Conservation (phyloP, 345 rosid species). For the Sonneratia alba region DNA sequence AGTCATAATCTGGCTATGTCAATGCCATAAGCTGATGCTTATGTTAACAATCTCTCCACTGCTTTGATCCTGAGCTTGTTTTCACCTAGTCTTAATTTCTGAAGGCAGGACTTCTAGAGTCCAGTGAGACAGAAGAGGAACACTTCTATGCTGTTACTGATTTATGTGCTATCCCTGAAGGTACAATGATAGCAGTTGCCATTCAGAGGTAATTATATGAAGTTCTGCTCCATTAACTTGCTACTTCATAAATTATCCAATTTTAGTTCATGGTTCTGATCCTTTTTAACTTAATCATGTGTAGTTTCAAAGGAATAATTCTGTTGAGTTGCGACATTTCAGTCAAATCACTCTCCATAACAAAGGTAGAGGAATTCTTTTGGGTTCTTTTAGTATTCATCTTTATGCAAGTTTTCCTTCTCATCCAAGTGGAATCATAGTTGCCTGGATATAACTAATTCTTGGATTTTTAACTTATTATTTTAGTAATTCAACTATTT, state of each 20-base stretch:
- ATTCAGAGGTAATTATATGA: slow-evolving; percentile 48
- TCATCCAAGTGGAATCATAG: too few species aligned
- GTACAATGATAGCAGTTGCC: slow-evolving; percentile 54
- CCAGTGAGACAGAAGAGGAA: slow-evolving; percentile 32
- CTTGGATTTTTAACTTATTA: slow-evolving; percentile 10
- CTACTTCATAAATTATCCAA: background rate
- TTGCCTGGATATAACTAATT: too few species aligned
- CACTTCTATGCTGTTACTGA: slow-evolving; percentile 43
- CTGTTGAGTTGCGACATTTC: slow-evolving; percentile 51
- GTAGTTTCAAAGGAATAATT: slow-evolving; percentile 71
- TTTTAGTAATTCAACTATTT: background rate
- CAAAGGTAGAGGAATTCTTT: slow-evolving; percentile 34
- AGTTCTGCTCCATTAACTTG: background rate
- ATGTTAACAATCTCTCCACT: too few species aligned
- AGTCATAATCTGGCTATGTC: too few species aligned
- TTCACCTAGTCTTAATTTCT: slow-evolving; percentile 19
- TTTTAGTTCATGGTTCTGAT: slow-evolving; percentile 4
- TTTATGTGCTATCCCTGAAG: slow-evolving; percentile 44
- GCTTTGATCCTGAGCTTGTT: background rate
- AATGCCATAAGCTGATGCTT: too few species aligned
- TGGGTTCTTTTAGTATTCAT: too few species aligned
- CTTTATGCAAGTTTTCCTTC: too few species aligned
- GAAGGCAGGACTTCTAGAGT: slow-evolving; percentile 46
- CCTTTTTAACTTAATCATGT: slow-evolving; percentile 9
- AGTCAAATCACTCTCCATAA: slow-evolving; percentile 39